phyloP scores from a whole-genome alignment of 129 eudicot species.

The Arctium minus region DNA sequence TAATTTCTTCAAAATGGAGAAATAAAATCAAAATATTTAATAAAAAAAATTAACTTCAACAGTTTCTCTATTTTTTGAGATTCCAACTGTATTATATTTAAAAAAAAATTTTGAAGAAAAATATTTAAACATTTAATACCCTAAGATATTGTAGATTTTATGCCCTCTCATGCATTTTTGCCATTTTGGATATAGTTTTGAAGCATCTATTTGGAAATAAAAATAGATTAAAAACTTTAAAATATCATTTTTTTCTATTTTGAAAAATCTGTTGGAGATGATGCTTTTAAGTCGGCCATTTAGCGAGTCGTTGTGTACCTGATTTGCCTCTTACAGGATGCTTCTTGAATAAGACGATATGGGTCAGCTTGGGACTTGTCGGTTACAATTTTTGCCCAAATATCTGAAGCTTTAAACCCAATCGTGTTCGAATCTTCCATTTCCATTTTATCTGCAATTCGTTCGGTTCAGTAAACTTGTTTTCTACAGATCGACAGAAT shows the following conservation, averaged over 20 bases:
- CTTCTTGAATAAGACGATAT: not conserved
- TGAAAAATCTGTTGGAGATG: not conserved
- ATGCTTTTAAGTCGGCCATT: not conserved
- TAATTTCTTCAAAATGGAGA: no score
- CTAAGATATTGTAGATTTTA: no score
- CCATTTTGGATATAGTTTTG: not conserved
- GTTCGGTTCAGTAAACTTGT: not conserved
- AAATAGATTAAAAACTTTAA: not conserved
- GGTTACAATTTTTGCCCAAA: not conserved
- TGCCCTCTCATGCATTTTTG: not conserved
- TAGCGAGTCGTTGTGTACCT: not conserved
- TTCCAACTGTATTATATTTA: no score
- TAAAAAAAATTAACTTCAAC: no score
- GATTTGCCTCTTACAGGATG: not conserved
- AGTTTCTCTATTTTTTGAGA: no score
- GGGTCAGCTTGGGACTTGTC: not conserved
- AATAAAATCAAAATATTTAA: no score
- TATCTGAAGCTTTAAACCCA: not conserved
- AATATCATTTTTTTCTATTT: no score
- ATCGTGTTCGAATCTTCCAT: not conserved
- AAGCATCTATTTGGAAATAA: no score
- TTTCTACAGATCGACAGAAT: slow-evolving; percentile 23
- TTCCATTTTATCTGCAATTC: not conserved
- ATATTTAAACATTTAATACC: no score
- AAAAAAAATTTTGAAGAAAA: no score